Percentiles rank a stretch among this genome's conserved stretches.
Evolutionary conservation across 768 basidiomycete species (phyloP).

Genomic region (Chalciporus sphaerocephalus): DNA sequence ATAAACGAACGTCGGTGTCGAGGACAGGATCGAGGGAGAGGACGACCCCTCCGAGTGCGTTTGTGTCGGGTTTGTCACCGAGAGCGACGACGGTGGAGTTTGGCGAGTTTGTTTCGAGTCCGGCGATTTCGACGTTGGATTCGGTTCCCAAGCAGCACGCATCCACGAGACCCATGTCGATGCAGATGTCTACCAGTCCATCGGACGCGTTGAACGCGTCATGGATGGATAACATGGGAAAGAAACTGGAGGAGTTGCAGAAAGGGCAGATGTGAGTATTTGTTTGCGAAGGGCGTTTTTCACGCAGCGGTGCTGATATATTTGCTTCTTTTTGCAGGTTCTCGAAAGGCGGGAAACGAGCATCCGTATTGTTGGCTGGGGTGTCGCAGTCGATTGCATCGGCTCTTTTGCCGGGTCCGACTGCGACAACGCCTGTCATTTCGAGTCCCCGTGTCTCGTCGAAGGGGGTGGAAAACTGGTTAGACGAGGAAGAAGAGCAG

Average conservation of each 20-base stretch:
- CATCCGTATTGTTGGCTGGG: slow-evolving; percentile 61
- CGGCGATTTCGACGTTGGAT: neutral
- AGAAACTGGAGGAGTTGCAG: slow-evolving; percentile 57
- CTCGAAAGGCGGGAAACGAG: slow-evolving; percentile 63
- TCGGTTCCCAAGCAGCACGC: neutral
- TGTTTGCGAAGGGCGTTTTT: neutral
- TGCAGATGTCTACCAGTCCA: slow-evolving; percentile 20
- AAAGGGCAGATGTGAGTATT: slow-evolving; percentile 49
- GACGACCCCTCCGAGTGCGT: neutral
- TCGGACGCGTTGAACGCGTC: slow-evolving; percentile 12
- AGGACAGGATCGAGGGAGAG: neutral
- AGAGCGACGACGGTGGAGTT: slow-evolving; percentile 8
- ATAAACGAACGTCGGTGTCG: slow-evolving; percentile 9
- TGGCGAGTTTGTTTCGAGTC: neutral
- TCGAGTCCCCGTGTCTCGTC: neutral
- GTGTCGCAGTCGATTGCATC: slow-evolving; percentile 54
- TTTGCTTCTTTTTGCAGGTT: slow-evolving; percentile 39
- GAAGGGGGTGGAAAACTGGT: slow-evolving; percentile 13
- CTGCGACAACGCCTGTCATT: slow-evolving; percentile 27
- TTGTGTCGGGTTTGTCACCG: neutral
- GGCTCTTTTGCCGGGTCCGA: slow-evolving; percentile 40
- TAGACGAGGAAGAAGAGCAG: slow-evolving; percentile 36
- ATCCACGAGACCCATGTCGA: neutral
- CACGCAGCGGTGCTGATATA: neutral
- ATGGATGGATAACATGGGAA: slow-evolving; percentile 59